Evolutionary conservation across 2,329 filamentous ascomycete species (phyloP), one percentile per base, ranked within the genome.

Genomic region (Gaeumannomyces tritici): DNA sequence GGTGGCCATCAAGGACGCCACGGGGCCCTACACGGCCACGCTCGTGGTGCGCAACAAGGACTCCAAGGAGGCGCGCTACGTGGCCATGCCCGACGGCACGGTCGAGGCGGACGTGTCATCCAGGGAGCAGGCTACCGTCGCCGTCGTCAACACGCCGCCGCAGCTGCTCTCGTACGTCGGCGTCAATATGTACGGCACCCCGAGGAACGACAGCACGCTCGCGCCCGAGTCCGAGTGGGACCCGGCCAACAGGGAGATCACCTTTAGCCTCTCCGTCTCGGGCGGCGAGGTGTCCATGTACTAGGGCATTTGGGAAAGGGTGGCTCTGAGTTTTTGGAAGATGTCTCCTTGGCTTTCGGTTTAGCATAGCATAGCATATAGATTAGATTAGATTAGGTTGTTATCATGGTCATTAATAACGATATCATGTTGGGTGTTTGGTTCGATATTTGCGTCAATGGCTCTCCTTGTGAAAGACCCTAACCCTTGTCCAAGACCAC

Each of bases 71-170:
- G 71, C 73, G 1, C 69, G 76, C 1, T 81, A 81, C 62, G 67
- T 76, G 6, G 71, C 73, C 7, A 65, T 73, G 18, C 66, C 65
- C 15, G 66, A 72, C 57, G 76, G 76, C 2, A 69, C 69, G 21
- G 78, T 71, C 0, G 71, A 70, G 13, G 71, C 71, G 1, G 64
- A 64, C 1, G 64, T 80, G 9, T 70, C 70, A 15, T 66, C 65
- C n/a, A 74, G 73, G 0, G 77, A 81, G 65, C 74, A 80, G 68
- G 74, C 71, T 9, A 77, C 69, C 55, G 69, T 82, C 47, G 75
- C 81, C 11, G 73, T 82, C 55, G 80, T 73, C 18, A 81, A 82
- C 65, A 80, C 80, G 3, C 79, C 80, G 9, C 70, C 70, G 9
- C 64, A 71, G 59, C 70, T 79, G 28, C 70, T 79, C 29, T 67